Evolutionary conservation across 2,329 filamentous ascomycete species (phyloP).

Genomic region (Alternaria rosae): DNA sequence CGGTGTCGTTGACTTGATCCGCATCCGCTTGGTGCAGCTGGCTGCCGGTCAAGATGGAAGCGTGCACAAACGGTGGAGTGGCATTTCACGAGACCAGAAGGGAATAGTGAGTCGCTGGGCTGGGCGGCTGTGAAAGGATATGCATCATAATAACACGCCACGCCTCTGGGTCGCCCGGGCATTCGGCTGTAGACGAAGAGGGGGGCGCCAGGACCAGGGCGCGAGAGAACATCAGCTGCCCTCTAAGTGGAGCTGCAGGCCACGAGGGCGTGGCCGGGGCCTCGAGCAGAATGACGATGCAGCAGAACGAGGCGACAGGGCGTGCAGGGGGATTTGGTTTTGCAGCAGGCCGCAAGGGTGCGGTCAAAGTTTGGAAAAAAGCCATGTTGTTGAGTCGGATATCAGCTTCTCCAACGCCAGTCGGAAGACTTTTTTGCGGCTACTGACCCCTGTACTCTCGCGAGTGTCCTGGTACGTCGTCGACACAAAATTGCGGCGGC

Average conservation of each 20-base stretch:
- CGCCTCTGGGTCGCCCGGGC: constrained; percentile 15
- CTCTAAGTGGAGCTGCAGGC: constrained; percentile 21
- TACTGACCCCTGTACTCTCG: constrained; percentile 4
- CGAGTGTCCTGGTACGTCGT: constrained; percentile 1
- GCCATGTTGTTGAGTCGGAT: constrained; percentile 1
- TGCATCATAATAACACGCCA: constrained; percentile 11
- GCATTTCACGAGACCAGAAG: constrained; percentile 1
- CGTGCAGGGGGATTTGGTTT: not conserved
- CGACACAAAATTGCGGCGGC: constrained; percentile 10
- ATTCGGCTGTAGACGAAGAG: constrained; percentile 18
- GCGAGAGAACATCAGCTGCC: constrained; percentile 32
- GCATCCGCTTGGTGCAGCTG: constrained; percentile 1
- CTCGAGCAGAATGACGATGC: constrained; percentile 30
- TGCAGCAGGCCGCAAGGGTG: not conserved
- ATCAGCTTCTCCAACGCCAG: not conserved
- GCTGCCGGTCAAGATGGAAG: constrained; percentile 5
- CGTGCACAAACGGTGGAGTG: constrained; percentile 10
- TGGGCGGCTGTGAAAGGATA: not conserved
- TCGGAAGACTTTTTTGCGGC: constrained; percentile 5
- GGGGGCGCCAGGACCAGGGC: constrained; percentile 23
- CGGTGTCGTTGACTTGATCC: constrained; percentile 24
- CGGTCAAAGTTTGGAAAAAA: not conserved
- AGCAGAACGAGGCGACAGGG: constrained; percentile 21
- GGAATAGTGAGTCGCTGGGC: not conserved
- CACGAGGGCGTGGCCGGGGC: constrained; percentile 26